Conservation (phyloP, 345 rosid species). For the thale cress (Arabidopsis thaliana) region TAIR10.1 NC_003071.7:15281501-15282000, state of each 20-base stretch:
- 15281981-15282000: neutral
- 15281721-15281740: neutral
- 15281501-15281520: neutral
- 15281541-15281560: neutral
- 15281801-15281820: neutral
- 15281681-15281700: constrained; percentile 5
- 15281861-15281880: too few relatives aligned
- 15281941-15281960: neutral
- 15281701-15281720: constrained; percentile 8
- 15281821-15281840: too few relatives aligned
- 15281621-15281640: neutral
- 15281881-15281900: too few relatives aligned
- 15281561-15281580: neutral
- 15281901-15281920: too few relatives aligned
- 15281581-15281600: neutral
- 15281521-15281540: constrained; percentile 15
- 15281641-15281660: neutral
- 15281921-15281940: neutral
- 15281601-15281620: too few relatives aligned
- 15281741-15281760: neutral
- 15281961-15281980: neutral
- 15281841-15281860: too few relatives aligned
- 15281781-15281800: too few relatives aligned
- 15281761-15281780: too few relatives aligned
- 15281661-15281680: neutral